Evolutionary conservation across 1,284 basidiomycete species (phyloP).

Genomic region (Coniophora puteana): DNA sequence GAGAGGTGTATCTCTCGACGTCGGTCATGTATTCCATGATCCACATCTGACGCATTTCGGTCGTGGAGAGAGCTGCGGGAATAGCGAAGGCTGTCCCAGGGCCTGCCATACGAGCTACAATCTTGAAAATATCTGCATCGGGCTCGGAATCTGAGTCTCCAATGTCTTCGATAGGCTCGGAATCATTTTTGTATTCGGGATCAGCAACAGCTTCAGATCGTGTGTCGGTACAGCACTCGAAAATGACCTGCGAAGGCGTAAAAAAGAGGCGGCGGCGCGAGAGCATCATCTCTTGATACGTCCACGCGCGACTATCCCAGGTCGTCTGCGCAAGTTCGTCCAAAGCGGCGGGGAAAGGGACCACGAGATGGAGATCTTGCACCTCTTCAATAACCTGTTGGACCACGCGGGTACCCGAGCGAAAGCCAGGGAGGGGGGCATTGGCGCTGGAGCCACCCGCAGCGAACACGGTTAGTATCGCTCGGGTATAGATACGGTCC

Average conservation of each 20-base stretch:
- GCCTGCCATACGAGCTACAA: too few species aligned
- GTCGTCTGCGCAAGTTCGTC: not conserved
- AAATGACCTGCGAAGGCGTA: constrained; percentile 15
- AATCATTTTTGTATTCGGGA: too few species aligned
- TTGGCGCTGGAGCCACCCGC: constrained; percentile 1
- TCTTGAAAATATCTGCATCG: too few species aligned
- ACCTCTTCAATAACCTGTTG: not conserved
- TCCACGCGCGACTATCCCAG: constrained; percentile 6
- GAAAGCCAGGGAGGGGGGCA: constrained; percentile 2
- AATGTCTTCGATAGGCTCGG: too few species aligned
- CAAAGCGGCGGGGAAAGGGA: not conserved
- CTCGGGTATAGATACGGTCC: constrained; percentile 2
- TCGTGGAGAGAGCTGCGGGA: too few species aligned
- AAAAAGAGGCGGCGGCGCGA: not conserved
- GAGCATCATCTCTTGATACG: constrained; percentile 3
- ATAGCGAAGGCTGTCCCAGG: too few species aligned
- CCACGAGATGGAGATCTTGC: constrained; percentile 4
- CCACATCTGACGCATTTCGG: too few species aligned
- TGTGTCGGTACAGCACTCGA: too few species aligned
- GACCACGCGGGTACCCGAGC: not conserved
- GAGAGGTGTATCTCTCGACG: constrained; percentile 12
- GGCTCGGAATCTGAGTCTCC: too few species aligned
- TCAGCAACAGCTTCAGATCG: too few species aligned
- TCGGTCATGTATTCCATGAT: constrained; percentile 9
- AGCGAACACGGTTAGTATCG: constrained; percentile 6